Base-by-base conservation (phyloP, 805 yeast species). In the Spencermartinsiella europaea region DNA sequence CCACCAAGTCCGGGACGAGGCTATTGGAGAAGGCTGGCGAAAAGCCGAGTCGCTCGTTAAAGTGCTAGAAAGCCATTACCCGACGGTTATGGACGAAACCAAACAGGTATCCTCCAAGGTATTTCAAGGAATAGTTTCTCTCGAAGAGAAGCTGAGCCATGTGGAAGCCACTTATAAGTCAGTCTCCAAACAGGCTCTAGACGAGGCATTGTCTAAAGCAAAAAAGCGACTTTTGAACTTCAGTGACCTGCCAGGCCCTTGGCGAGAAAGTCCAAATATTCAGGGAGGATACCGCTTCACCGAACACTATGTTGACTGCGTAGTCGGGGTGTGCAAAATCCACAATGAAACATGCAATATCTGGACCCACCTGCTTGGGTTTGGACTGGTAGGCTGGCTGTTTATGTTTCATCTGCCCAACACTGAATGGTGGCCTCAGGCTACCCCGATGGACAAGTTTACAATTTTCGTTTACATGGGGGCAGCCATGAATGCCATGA, bases 261-360 rank as follows among this genome's bases (percentile, higher is more conserved):
- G 96, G 95, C 77, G 95, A 59, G 97, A 90, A 66, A 91, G 93
- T 67, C 81, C 88, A 48, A 89, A 76, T 64, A 86, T 93, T 48
- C 71, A 84, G 17, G 70, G 78, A 46, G 98, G 98, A 2, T 93
- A 91, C 68, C 71, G 97, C 50, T 93, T 91, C 66, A 80, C 83
- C 51, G 69, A 77, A 47, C 74, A 76, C 35, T 89, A 83, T 60
- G 25, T 58, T 4, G 73, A 76, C 45, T 83, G 93, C 53, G 44
- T 83, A 25, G 64, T 71, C 49, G 78, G 90, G 40, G 69, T 89
- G 15, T 74, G 79, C 60, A 62, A 70, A 40, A 52, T 74, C 55
- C 98, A 93, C 66, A 91, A 91, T 62, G 99, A 91, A 64, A 77
- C 95, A 0, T 76, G 85, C 61, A 93, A 93, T 66, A 89, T 91